Conservation (phyloP, 2,329 filamentous ascomycete genomes). For the Pseudovirgaria hyperparasitica region DNA sequence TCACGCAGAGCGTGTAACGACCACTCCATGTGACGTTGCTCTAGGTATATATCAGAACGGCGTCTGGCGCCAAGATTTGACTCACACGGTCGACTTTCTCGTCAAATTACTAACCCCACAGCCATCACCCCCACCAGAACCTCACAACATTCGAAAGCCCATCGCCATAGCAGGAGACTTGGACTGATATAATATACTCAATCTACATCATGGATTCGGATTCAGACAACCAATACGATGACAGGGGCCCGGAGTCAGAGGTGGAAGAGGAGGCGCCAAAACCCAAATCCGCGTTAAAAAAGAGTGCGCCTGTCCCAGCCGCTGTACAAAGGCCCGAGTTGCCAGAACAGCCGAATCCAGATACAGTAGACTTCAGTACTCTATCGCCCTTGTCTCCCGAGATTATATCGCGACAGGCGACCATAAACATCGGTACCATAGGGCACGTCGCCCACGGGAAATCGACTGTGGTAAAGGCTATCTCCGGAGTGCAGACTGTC, state of each 20-base stretch:
- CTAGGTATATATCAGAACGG: no score
- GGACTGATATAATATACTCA: no score
- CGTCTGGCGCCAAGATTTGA: no score
- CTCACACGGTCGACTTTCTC: no score
- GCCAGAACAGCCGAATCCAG: constrained; percentile 86
- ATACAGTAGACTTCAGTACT: constrained; percentile 68
- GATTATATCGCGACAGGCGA: constrained; percentile 95
- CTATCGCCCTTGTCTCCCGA: constrained; percentile 83
- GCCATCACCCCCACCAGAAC: no score
- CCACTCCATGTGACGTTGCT: no score
- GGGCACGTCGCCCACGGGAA: constrained; percentile 98
- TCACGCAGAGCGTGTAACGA: no score
- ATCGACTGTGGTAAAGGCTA: constrained; percentile 97
- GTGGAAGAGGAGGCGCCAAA: constrained; percentile 46
- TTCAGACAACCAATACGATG: constrained; percentile 26
- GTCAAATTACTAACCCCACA: no score
- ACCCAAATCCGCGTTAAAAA: constrained; percentile 78
- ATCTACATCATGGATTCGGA: constrained; percentile 31
- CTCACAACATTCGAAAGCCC: no score
- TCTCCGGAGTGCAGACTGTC: constrained; percentile 96
- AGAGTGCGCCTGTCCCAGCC: constrained; percentile 43
- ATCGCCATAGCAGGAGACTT: no score
- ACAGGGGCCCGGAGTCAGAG: constrained; percentile 52
- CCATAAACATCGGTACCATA: constrained; percentile 98
- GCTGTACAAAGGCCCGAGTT: constrained; percentile 51